Evolutionary conservation across 345 rosid species (phyloP).

Genomic region (Cardamine resedifolia): DNA sequence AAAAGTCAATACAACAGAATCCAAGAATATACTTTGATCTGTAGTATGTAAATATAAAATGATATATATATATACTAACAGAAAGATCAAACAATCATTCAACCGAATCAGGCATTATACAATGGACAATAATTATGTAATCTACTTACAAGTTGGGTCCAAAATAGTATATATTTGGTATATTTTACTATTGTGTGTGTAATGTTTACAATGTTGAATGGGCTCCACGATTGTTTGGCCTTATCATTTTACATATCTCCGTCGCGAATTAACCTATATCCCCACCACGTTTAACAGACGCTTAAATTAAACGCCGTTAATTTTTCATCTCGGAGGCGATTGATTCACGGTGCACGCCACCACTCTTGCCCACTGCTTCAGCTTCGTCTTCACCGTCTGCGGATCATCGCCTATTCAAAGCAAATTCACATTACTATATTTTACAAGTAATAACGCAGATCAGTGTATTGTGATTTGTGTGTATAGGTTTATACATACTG

Average conservation of each 20-base stretch:
- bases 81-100: neutral
- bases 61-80: neutral
- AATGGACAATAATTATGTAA: conserved; percentile 17
- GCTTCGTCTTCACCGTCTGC: conserved; percentile 74
- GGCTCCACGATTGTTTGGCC: conserved; percentile 35
- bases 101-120: conserved; percentile 1
- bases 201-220: conserved; percentile 20
- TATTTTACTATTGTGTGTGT: conserved; percentile 5
- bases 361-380: conserved; percentile 93
- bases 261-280: neutral
- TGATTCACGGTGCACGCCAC: conserved; percentile 93
- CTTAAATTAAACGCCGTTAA: conserved; percentile 26
- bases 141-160: conserved; percentile 31
- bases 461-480: neutral
- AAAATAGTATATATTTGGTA: neutral
- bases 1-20: conserved; percentile 18
- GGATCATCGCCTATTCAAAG: conserved; percentile 64
- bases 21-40: conserved; percentile 10
- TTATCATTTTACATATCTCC: conserved; percentile 23
- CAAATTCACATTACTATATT: neutral
- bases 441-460: neutral
- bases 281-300: conserved; percentile 9
- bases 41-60: neutral
- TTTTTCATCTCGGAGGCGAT: conserved; percentile 41
- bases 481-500: conserved; percentile 31